phyloP scores from a whole-genome alignment of 208 protist genomes.

The Acanthamoeba sp. region DNA sequence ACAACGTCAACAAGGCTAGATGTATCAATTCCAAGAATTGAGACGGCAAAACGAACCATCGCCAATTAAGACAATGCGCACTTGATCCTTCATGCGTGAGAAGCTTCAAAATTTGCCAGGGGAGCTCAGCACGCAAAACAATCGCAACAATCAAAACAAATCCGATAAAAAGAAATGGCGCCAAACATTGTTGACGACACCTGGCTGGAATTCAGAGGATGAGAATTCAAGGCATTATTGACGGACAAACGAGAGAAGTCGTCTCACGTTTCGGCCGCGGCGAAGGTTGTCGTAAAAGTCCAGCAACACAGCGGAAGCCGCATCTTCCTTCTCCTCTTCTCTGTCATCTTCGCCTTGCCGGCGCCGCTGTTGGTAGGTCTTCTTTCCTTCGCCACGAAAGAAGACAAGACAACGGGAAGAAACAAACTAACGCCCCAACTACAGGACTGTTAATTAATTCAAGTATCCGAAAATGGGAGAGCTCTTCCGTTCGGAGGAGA shows the following conservation, averaged over 20 bases:
- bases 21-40: constrained; percentile 11
- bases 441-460: neutral
- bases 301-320: neutral
- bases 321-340: neutral
- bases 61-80: constrained; percentile 50
- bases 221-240: too few species aligned
- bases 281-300: neutral
- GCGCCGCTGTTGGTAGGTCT: neutral
- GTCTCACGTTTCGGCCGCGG: neutral
- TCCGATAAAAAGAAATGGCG: neutral
- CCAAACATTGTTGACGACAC: neutral
- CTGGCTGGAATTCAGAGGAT: neutral
- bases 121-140: neutral
- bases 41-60: constrained; percentile 31
- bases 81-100: constrained; percentile 50
- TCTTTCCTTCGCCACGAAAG: neutral
- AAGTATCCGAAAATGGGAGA: constrained; percentile 38
- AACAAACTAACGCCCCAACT: neutral
- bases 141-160: neutral
- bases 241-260: neutral
- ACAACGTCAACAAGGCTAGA: neutral
- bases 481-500: constrained; percentile 97
- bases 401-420: neutral
- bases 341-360: neutral
- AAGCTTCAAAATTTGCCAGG: neutral